A percentile compares a stretch with the other conserved stretches of the same genome.
Evolutionary conservation across 345 rosid species (phyloP).

Genomic region (Moricandia arvensis): DNA sequence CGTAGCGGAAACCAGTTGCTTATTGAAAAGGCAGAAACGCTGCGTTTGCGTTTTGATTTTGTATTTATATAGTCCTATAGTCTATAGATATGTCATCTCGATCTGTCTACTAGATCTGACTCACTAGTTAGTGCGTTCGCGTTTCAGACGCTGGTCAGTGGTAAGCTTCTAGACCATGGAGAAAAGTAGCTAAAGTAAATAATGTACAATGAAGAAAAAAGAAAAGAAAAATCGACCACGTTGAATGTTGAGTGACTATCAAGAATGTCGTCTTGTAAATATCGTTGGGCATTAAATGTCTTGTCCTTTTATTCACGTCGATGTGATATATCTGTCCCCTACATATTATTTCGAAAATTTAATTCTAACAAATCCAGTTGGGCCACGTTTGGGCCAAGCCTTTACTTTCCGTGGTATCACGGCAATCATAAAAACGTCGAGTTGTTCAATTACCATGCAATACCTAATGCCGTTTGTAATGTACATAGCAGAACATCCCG

Average conservation of each 20-base stretch:
- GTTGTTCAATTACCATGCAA: background rate
- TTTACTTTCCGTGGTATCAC: background rate
- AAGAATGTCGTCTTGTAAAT: conserved; percentile 24
- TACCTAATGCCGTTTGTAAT: background rate
- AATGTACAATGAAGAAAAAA: background rate
- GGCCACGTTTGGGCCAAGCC: conserved; percentile 31
- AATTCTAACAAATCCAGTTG: background rate
- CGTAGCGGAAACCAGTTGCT: background rate
- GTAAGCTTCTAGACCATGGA: background rate
- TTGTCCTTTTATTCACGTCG: conserved; percentile 8
- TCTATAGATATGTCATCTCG: background rate
- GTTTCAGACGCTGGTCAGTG: background rate
- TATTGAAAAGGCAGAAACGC: conserved; percentile 11
- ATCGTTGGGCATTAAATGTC: conserved; percentile 31
- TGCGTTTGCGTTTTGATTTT: conserved; percentile 25
- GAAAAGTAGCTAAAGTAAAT: background rate
- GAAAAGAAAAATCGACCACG: background rate
- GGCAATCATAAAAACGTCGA: conserved; percentile 12
- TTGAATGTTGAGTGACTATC: conserved; percentile 27
- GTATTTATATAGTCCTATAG: conserved; percentile 11
- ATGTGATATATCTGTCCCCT: conserved; percentile 25
- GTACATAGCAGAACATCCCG: background rate
- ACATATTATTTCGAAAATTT: background rate
- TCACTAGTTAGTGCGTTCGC: background rate
- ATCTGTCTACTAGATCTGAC: background rate